Evolutionary conservation across 2,329 filamentous ascomycete genomes (phyloP), one percentile per base, ranked within the genome.

Genomic region (Aspergillus spinulosporus): DNA sequence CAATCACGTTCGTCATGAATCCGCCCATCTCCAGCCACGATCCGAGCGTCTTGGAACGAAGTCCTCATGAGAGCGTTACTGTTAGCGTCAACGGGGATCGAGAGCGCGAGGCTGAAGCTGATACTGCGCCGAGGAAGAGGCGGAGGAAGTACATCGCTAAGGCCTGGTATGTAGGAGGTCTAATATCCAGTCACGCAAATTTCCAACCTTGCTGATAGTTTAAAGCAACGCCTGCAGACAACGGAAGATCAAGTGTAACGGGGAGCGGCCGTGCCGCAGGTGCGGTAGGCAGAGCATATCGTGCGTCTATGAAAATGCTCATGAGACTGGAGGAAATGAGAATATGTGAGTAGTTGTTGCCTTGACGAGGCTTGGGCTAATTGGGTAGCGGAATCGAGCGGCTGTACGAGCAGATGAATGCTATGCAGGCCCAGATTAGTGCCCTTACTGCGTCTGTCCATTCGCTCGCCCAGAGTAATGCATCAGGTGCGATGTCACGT

Each of bases 381-480:
- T 39, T 4, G 14, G 34, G 26, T 46, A 51, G 36, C 29, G 51
- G 48, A 1, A 62, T 71, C 7, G 64, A 68, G 32, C 63, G 54
- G 28, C 59, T 73, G 1, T 65, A 69, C 32, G 62, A 64, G 1
- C 68, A 72, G 49, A 70, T 73, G 64, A 63, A 48, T 15, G 62
- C 62, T 2, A 71, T 72, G 68, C 68, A 72, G 46, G 87, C 92
- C 53, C 91, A 96, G 72, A 88, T 97, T 64, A 84, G 88, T 47
- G 81, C 82, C 58, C 81, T 97, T 42, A 89, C 87, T 66, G 84
- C 85, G 54, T 88, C 83, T 62, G 80, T 97, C 65, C 88, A 82
- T 65, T 76, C 81, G 36, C 78, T 95, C 43, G 85, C 87, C 64
- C 49, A 76, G 75, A 54, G 57, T 45, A 54, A 49, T 26, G 21